Conservation (phyloP, 768 basidiomycete species). For the Kondoa malvinella region DNA sequence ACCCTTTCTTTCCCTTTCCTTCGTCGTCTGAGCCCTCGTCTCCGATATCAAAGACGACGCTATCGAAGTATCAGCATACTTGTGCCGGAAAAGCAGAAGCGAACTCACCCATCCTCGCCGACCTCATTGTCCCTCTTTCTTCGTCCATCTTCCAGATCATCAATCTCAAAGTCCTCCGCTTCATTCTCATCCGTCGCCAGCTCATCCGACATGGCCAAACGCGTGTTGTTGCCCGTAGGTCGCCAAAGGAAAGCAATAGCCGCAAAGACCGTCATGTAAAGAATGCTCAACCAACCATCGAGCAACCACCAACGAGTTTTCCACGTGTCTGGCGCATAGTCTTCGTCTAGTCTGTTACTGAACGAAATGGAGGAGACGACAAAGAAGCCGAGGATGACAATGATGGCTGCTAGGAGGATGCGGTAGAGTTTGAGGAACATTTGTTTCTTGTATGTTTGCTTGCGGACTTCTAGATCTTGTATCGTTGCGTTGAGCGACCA, state of each 20-base stretch:
- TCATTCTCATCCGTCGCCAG: slow-evolving; percentile 86
- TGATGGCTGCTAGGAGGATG: slow-evolving; percentile 62
- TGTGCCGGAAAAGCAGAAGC: slow-evolving; percentile 8
- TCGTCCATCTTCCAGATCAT: slow-evolving; percentile 44
- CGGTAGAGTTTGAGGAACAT: slow-evolving; percentile 81
- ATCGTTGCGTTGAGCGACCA: slow-evolving; percentile 52
- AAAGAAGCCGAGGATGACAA: slow-evolving; percentile 74
- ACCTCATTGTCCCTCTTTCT: slow-evolving; percentile 44
- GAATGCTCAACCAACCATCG: slow-evolving; percentile 79
- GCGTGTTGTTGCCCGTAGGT: slow-evolving; percentile 72
- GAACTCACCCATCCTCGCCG: slow-evolving; percentile 50
- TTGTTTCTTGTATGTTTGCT: slow-evolving; percentile 33
- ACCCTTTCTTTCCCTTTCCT: background rate
- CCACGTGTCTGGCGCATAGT: slow-evolving; percentile 16
- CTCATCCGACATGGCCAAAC: slow-evolving; percentile 91
- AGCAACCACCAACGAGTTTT: slow-evolving; percentile 73
- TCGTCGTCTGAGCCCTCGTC: slow-evolving; percentile 35
- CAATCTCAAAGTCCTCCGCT: slow-evolving; percentile 79
- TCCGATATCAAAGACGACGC: slow-evolving; percentile 78
- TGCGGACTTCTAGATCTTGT: slow-evolving; percentile 61
- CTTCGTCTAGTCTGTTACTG: slow-evolving; percentile 63
- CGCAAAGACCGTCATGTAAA: slow-evolving; percentile 66
- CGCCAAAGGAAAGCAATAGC: slow-evolving; percentile 82
- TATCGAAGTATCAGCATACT: slow-evolving; percentile 41
- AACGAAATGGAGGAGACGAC: slow-evolving; percentile 77